Percentiles rank a stretch among this genome's conserved stretches.
These are phyloP conservation scores for Lentinula raphanica DNA, from an alignment of 768 basidiomycete genomes.

Conservation along the genomic window DNA sequence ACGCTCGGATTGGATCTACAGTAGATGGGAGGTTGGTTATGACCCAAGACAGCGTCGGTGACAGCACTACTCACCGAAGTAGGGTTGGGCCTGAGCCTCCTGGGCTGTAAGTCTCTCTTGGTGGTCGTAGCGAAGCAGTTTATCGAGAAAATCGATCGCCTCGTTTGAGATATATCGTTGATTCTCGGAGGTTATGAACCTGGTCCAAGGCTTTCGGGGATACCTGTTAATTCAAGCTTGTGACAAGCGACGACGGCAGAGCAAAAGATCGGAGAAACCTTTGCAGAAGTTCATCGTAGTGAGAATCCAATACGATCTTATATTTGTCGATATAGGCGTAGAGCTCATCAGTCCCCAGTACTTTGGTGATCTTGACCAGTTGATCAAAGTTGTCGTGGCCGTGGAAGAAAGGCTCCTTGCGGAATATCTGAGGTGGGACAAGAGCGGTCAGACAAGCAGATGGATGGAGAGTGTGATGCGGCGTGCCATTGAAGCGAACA, in stretches of 20 bases:
- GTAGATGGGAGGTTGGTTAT: constrained; percentile 12
- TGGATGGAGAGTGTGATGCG: constrained; percentile 8
- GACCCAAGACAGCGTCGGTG: constrained; percentile 10
- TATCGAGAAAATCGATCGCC: constrained; percentile 94
- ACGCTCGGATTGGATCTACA: constrained; percentile 65
- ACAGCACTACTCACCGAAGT: constrained; percentile 81
- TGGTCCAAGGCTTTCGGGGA: constrained; percentile 90
- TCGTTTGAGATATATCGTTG: constrained; percentile 96
- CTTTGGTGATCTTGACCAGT: constrained; percentile 96
- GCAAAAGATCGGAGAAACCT: constrained; percentile 39
- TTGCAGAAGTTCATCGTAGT: constrained; percentile 91
- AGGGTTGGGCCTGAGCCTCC: constrained; percentile 89
- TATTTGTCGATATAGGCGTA: constrained; percentile 93
- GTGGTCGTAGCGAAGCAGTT: constrained; percentile 93
- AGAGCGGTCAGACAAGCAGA: constrained; percentile 7
- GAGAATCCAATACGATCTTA: constrained; percentile 91
- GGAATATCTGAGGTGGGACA: constrained; percentile 70
- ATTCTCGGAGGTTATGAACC: constrained; percentile 93
- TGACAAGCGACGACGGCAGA: background rate
- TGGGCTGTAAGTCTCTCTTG: constrained; percentile 93
- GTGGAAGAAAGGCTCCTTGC: constrained; percentile 99
- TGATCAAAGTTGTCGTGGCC: constrained; percentile 99
- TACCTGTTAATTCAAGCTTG: constrained; percentile 44
- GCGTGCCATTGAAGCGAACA: constrained; percentile 96
- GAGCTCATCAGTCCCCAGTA: constrained; percentile 92